Evolutionary conservation across 2,329 filamentous ascomycete species (phyloP).

Genomic region (Bimuria novae-zelandiae): DNA sequence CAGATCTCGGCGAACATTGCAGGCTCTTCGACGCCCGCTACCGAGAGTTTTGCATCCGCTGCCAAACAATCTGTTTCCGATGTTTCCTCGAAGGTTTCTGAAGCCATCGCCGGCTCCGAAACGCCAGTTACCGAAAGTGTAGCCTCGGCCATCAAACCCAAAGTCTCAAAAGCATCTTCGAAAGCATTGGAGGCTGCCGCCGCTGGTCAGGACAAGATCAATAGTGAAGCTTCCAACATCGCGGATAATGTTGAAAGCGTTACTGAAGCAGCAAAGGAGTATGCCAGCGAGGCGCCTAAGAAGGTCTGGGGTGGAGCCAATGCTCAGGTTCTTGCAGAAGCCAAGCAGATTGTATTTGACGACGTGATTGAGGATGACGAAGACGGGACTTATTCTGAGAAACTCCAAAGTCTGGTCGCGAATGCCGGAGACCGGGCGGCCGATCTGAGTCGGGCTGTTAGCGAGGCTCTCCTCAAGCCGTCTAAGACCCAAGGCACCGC

Average conservation of each 20-base stretch:
- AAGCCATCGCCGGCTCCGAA: constrained; percentile 21
- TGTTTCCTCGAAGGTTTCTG: constrained; percentile 31
- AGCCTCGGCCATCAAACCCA: constrained; percentile 17
- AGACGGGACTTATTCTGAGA: constrained; percentile 54
- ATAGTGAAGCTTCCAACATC: constrained; percentile 20
- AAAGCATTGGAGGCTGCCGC: constrained; percentile 29
- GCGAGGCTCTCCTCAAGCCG: constrained; percentile 58
- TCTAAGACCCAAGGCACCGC: constrained; percentile 53
- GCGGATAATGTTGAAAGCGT: constrained; percentile 23
- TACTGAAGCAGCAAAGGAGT: constrained; percentile 25
- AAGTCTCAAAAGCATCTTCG: constrained; percentile 25
- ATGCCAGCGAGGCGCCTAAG: constrained; percentile 40
- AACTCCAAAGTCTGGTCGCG: constrained; percentile 56
- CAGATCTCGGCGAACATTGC: constrained; percentile 35
- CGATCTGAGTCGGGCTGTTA: constrained; percentile 60
- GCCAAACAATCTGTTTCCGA: constrained; percentile 18
- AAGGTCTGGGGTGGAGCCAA: constrained; percentile 61
- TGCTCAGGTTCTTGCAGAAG: constrained; percentile 56
- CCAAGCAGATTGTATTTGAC: constrained; percentile 53
- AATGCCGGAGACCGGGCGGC: constrained; percentile 58
- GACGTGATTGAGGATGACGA: constrained; percentile 57
- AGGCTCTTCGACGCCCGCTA: constrained; percentile 20
- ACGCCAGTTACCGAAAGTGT: constrained; percentile 18
- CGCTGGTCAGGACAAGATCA: constrained; percentile 11
- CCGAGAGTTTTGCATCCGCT: constrained; percentile 25